Percentiles rank a stretch among this genome's conserved stretches.
Evolutionary conservation across 83 land plant species (phyloP).

Genomic region (Thuja plicata): DNA sequence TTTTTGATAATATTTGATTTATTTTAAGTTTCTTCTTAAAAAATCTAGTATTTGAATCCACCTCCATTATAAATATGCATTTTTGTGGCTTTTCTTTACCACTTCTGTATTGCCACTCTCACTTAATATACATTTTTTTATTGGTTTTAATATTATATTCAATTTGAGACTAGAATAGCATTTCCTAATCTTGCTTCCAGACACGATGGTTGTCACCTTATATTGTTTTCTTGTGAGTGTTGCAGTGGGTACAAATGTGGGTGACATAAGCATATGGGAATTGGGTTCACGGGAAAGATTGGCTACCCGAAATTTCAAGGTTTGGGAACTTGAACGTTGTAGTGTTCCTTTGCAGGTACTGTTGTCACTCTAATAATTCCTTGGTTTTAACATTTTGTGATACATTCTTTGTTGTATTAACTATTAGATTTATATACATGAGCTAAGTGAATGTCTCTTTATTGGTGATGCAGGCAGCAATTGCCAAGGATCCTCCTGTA

Average conservation of each 20-base stretch:
- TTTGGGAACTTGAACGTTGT: slow-evolving; percentile 46
- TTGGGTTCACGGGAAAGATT: slow-evolving; percentile 45
- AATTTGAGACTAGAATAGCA: background rate
- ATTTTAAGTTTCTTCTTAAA: background rate
- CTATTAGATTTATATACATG: slow-evolving; percentile 8
- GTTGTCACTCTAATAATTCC: background rate
- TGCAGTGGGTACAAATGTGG: slow-evolving; percentile 54
- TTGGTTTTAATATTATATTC: background rate
- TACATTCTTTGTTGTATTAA: background rate
- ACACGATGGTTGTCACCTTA: background rate
- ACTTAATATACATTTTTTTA: background rate
- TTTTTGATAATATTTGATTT: background rate
- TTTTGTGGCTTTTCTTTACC: background rate
- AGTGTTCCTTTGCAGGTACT: slow-evolving; percentile 45
- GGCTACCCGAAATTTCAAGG: slow-evolving; percentile 41
- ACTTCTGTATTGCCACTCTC: background rate
- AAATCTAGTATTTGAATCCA: background rate
- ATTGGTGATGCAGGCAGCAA: slow-evolving; percentile 54
- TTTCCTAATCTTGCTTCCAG: background rate
- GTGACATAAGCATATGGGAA: slow-evolving; percentile 55
- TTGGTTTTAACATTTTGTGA: background rate
- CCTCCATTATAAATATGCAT: background rate
- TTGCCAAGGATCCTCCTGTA: slow-evolving; percentile 75
- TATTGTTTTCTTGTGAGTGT: background rate
- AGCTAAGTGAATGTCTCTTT: slow-evolving; percentile 7